A percentile compares a stretch with the other conserved stretches of the same genome.
phyloP scores from a whole-genome alignment of 1,284 basidiomycete species.

The Laetiporus sulphureus region DNA sequence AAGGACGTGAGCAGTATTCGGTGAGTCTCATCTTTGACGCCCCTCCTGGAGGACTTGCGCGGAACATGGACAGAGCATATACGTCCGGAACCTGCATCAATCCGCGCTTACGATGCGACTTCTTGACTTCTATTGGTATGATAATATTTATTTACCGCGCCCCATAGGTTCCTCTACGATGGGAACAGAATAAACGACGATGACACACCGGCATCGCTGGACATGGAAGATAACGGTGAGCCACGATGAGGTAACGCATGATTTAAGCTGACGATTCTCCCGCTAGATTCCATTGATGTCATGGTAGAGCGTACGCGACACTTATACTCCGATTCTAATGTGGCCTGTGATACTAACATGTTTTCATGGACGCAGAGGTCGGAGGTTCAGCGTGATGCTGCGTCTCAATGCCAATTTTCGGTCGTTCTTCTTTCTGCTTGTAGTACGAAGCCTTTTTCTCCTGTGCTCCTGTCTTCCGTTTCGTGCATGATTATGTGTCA shows the following conservation, averaged over 20 bases:
- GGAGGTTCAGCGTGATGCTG: conserved; percentile 25
- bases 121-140: neutral
- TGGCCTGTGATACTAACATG: too few species aligned
- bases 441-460: too few species aligned
- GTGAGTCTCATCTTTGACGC: conserved; percentile 40
- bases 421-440: conserved; percentile 6
- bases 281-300: conserved; percentile 79
- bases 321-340: too few species aligned
- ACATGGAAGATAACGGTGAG: conserved; percentile 82
- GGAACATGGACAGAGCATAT: too few species aligned
- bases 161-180: conserved; percentile 77
- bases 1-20: conserved; percentile 84
- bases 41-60: too few species aligned
- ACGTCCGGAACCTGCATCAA: neutral
- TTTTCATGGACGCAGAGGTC: conserved; percentile 23
- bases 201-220: conserved; percentile 77
- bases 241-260: conserved; percentile 5
- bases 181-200: conserved; percentile 78
- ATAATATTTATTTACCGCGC: neutral
- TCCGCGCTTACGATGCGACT: neutral
- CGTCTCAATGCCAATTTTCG: conserved; percentile 4
- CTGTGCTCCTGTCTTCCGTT: too few species aligned
- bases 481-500: too few species aligned
- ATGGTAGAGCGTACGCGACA: conserved; percentile 81
- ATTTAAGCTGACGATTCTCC: conserved; percentile 3